phyloP scores from a whole-genome alignment of 108 stramenopile species.

The Conticribra weissflogii region DNA sequence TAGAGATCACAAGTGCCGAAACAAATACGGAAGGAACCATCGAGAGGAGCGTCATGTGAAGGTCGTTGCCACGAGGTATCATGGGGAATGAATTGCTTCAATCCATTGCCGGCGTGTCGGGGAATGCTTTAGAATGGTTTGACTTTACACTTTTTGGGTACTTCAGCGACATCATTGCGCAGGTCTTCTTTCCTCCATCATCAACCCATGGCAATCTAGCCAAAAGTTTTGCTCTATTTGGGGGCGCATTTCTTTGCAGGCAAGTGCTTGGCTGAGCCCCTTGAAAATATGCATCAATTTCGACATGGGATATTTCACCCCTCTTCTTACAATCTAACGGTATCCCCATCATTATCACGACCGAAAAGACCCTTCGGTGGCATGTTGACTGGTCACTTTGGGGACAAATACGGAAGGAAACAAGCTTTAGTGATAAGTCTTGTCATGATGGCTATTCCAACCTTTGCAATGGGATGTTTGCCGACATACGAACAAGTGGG shows the following conservation, averaged over 20 bases:
- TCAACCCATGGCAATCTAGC: constrained; percentile 28
- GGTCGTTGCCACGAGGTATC: no score
- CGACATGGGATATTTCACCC: no score
- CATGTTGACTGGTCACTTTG: constrained; percentile 59
- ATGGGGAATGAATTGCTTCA: constrained; percentile 1
- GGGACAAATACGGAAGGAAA: constrained; percentile 71
- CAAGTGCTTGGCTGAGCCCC: constrained; percentile 64
- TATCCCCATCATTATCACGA: no score
- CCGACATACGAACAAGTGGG: constrained; percentile 69
- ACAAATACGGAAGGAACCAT: no score
- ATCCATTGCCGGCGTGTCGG: constrained; percentile 49
- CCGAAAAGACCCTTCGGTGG: constrained; percentile 76
- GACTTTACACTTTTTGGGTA: constrained; percentile 90
- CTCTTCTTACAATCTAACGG: no score
- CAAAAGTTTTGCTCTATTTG: constrained; percentile 71
- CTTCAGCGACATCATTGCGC: constrained; percentile 77
- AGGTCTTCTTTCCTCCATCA: constrained; percentile 74
- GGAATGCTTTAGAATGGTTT: constrained; percentile 80
- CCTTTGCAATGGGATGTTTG: constrained; percentile 66
- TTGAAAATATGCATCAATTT: no score
- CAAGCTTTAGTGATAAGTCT: constrained; percentile 58
- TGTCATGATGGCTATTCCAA: constrained; percentile 60
- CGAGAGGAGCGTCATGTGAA: background rate
- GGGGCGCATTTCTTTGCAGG: constrained; percentile 61
- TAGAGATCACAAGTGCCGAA: no score